Percentiles rank a stretch among this genome's conserved stretches.
Conservation (phyloP, 306 rosid genomes). For the Inga oerstediana region DNA sequence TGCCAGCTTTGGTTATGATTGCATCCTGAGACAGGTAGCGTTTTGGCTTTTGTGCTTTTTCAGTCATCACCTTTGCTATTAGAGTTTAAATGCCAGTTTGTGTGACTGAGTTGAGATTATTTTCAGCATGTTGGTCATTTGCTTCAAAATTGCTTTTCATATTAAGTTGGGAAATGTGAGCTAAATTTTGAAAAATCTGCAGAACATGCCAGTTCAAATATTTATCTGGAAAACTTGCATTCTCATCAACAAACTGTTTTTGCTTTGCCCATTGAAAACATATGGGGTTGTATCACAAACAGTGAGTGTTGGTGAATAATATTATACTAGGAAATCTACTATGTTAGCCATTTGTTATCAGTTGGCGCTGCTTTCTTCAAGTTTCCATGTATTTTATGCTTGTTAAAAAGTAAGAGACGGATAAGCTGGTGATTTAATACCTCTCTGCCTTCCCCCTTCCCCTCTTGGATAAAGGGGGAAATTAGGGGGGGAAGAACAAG, state of each 20-base stretch:
- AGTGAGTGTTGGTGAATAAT: neutral
- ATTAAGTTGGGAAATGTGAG: neutral
- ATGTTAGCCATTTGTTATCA: neutral
- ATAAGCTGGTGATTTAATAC: neutral
- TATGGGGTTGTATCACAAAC: neutral
- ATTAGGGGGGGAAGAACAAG: neutral
- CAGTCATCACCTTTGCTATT: slow-evolving; percentile 4
- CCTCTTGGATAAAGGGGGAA: neutral
- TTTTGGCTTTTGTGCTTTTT: slow-evolving; percentile 16
- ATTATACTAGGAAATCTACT: neutral
- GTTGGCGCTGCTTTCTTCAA: neutral
- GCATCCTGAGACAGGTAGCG: slow-evolving; percentile 92
- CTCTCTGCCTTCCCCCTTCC: neutral
- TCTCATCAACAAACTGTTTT: neutral
- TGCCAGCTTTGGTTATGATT: slow-evolving; percentile 88
- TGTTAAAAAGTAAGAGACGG: neutral
- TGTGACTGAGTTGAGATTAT: slow-evolving; percentile 15
- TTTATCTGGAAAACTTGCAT: neutral
- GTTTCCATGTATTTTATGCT: neutral
- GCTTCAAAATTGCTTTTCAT: neutral
- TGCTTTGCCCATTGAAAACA: neutral
- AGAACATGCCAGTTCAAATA: neutral
- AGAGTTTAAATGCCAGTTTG: neutral
- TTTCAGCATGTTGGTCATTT: slow-evolving; percentile 5
- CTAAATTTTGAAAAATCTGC: neutral